Evolutionary conservation across 352 stramenopile species (phyloP).

Genomic region (Phytophthora hibernalis): DNA sequence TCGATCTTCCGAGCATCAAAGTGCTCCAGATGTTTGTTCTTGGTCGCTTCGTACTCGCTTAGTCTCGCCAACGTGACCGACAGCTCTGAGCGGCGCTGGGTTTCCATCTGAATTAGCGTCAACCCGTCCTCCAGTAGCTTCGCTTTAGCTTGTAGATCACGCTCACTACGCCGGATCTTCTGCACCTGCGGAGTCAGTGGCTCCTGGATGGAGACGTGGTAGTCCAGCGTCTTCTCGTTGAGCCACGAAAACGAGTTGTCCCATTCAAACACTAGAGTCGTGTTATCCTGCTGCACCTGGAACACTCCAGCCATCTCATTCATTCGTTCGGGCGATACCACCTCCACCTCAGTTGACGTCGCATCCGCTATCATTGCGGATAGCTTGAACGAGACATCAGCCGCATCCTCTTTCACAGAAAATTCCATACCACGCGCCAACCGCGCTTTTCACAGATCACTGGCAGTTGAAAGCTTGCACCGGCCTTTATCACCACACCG

Average conservation of each 20-base stretch:
- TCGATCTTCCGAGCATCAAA: constrained; percentile 41
- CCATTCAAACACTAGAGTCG: constrained; percentile 74
- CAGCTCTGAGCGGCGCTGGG: constrained; percentile 44
- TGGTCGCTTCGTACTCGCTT: constrained; percentile 41
- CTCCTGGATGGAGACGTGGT: constrained; percentile 81
- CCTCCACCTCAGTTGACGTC: constrained; percentile 32
- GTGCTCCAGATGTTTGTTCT: constrained; percentile 41
- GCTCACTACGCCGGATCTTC: constrained; percentile 42
- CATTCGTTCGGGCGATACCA: constrained; percentile 59
- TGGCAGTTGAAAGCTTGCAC: constrained; percentile 68
- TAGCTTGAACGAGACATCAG: constrained; percentile 69
- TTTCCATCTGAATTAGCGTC: constrained; percentile 45
- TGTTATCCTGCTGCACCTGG: constrained; percentile 43
- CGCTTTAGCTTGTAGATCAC: constrained; percentile 26
- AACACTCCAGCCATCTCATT: constrained; percentile 62
- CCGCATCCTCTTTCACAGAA: constrained; percentile 69
- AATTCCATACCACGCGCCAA: constrained; percentile 83
- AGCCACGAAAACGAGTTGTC: constrained; percentile 89
- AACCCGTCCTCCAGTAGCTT: constrained; percentile 43
- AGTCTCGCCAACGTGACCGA: constrained; percentile 45
- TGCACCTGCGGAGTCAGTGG: constrained; percentile 52
- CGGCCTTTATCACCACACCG: constrained; percentile 83
- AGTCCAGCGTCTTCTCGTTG: constrained; percentile 86
- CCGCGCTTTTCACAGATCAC: constrained; percentile 72
- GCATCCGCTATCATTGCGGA: constrained; percentile 15